phyloP scores from a whole-genome alignment of 768 basidiomycete species.

The Naganishia antarctica region DNA sequence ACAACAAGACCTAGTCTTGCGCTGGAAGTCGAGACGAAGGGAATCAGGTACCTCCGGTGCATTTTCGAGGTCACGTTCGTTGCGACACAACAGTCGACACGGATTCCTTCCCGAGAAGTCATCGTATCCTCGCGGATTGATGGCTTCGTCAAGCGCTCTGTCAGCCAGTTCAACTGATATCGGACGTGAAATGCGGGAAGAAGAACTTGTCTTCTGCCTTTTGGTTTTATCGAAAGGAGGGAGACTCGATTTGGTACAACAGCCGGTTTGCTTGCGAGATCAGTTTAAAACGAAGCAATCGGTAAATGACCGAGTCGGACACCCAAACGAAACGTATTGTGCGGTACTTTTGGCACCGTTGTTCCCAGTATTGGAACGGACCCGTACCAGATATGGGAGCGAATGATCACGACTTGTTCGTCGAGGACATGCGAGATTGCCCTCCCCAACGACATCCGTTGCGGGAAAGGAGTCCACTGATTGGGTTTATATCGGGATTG shows the following conservation, averaged over 20 bases:
- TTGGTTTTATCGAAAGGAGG: background rate
- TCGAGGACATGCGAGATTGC: slow-evolving; percentile 15
- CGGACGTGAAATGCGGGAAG: slow-evolving; percentile 20
- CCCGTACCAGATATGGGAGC: background rate
- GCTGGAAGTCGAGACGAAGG: too few species aligned
- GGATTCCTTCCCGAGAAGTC: slow-evolving; percentile 14
- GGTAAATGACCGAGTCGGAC: slow-evolving; percentile 17
- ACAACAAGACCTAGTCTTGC: background rate
- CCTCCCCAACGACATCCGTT: background rate
- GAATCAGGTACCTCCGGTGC: too few species aligned
- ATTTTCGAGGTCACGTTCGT: background rate
- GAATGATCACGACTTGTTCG: slow-evolving; percentile 20
- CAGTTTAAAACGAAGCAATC: background rate
- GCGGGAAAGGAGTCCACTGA: slow-evolving; percentile 11
- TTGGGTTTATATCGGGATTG: too few species aligned
- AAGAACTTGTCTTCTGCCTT: background rate
- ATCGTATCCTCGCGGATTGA: background rate
- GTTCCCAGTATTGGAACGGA: background rate
- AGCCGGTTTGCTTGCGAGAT: slow-evolving; percentile 9
- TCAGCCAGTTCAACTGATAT: background rate
- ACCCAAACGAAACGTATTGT: background rate
- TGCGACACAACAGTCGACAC: background rate
- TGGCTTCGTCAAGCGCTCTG: background rate
- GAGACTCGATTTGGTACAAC: background rate
- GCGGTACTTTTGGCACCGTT: background rate